Evolutionary conservation across 106 monocot species (phyloP), one percentile per base, ranked within the genome.

Genomic region (Allium sativum): DNA sequence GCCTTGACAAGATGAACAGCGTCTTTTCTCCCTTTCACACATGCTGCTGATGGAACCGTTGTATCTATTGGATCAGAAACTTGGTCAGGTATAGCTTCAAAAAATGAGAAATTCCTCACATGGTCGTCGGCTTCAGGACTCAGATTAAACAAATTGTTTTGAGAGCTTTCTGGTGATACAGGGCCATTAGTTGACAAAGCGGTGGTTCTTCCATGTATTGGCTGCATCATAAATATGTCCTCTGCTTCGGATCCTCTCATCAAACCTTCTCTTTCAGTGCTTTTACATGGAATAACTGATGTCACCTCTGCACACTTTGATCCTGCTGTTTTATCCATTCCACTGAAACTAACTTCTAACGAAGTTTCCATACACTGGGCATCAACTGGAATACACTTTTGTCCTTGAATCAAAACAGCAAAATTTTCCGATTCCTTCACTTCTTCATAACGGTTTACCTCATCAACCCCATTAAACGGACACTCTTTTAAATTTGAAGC

Each of bases 391-490:
- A 65, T 9, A 55, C 55, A 31, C 47, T 70, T 64, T 51, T 63
- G 68, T 14, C 40, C 58, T 52, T 68, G 64, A 53, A 64, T 16
- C 17, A 62, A 40, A 59, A 56, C 59, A 74, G 53, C 59, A 50
- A 10, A 66, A 58, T 52, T 68, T 60, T 45, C 56, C 52, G 40
- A 54, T 51, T 64, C 45, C 15, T 44, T 58, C 40, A 40, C 48
- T 18, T 50, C 12, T 22, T 12, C 15, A 45, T 61, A 22, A 17
- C 48, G 21, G 53, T 71, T 64, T 21, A 48, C 21, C 7, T 22
- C 64, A 45, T 67, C 63, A 69, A 51, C 53, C 51, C 56, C 18
- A 61, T 48, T 55, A 71, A 87, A 82, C 40, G 69, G 21, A 68
- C 51, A 50, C 18, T 64, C 64, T n/a, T 48, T 56, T 41, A 71